Percentiles rank a stretch among this genome's conserved stretches.
Evolutionary conservation across 2,329 filamentous ascomycete species (phyloP).

Genomic region (Colletotrichum acutatum): DNA sequence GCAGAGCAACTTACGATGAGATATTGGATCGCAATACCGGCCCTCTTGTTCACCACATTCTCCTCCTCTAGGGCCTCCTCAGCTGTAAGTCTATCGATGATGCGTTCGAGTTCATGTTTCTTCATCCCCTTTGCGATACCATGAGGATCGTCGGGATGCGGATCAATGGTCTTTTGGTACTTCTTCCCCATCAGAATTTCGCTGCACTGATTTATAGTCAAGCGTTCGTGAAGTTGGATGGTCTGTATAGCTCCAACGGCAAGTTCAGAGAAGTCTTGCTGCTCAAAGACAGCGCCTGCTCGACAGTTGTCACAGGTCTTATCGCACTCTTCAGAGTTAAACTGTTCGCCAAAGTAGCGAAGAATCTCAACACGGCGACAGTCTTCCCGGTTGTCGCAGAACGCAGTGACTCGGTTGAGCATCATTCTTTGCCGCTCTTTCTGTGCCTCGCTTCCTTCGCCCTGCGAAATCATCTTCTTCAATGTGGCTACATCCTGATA

Average conservation of each 20-base stretch:
- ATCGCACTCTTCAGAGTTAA: constrained; percentile 77
- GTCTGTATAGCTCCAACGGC: constrained; percentile 78
- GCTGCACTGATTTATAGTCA: constrained; percentile 84
- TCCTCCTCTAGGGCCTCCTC: constrained; percentile 80
- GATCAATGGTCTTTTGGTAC: constrained; percentile 66
- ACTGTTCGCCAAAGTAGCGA: constrained; percentile 92
- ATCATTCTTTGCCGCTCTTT: constrained; percentile 87
- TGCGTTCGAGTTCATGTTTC: constrained; percentile 81
- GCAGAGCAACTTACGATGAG: constrained; percentile 64
- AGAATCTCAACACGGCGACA: constrained; percentile 91
- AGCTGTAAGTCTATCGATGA: constrained; percentile 81
- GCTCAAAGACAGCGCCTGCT: constrained; percentile 76
- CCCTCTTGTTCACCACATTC: constrained; percentile 69
- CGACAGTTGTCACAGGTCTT: constrained; percentile 90
- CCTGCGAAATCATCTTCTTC: constrained; percentile 84
- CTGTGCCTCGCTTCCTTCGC: constrained; percentile 80
- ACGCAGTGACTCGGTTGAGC: constrained; percentile 86
- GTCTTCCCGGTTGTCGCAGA: constrained; percentile 88
- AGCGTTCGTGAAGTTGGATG: constrained; percentile 67
- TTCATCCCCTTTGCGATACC: constrained; percentile 77
- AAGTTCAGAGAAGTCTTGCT: constrained; percentile 80
- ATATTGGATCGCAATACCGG: constrained; percentile 80
- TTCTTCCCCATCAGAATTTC: constrained; percentile 83
- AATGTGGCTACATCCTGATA: constrained; percentile 81
- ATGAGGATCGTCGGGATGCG: constrained; percentile 67